A percentile compares a stretch with the other conserved stretches of the same genome.
phyloP scores from a whole-genome alignment of 192 early-diverging fungal genomes.

The Dissophora ornata region DNA sequence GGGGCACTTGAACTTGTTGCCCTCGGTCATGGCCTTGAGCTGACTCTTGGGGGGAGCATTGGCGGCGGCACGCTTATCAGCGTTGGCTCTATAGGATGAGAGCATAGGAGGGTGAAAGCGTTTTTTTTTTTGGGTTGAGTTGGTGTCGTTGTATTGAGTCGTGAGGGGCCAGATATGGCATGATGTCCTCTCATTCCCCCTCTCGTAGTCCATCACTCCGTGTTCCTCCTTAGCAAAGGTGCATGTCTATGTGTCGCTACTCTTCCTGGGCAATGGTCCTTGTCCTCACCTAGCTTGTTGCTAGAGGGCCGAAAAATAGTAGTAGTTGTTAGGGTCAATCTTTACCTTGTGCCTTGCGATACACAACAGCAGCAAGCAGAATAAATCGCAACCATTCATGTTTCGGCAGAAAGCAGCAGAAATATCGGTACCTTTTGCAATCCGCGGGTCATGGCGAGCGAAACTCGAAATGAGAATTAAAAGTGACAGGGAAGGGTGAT shows the following conservation, averaged over 20 bases:
- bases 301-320: not conserved
- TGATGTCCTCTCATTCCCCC: too few relatives aligned
- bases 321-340: not conserved
- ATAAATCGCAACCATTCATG: too few relatives aligned
- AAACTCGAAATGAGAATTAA: not conserved
- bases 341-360: not conserved
- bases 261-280: not conserved
- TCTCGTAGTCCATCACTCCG: not conserved
- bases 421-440: constrained; percentile 52
- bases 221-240: too few relatives aligned
- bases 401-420: too few relatives aligned
- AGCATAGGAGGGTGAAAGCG: not conserved
- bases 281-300: constrained; percentile 41
- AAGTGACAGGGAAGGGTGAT: not conserved
- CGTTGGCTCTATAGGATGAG: constrained; percentile 44
- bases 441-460: constrained; percentile 45
- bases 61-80: constrained; percentile 52
- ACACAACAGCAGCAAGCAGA: too few relatives aligned
- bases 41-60: constrained; percentile 53
- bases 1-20: constrained; percentile 54
- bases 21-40: constrained; percentile 48
- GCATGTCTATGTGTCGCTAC: too few relatives aligned
- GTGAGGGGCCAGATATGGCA: too few relatives aligned
- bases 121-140: not conserved
- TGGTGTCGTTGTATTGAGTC: too few relatives aligned